Evolutionary conservation across 2,329 filamentous ascomycete genomes (phyloP).

Genomic region (Pyrenochaeta sp.): DNA sequence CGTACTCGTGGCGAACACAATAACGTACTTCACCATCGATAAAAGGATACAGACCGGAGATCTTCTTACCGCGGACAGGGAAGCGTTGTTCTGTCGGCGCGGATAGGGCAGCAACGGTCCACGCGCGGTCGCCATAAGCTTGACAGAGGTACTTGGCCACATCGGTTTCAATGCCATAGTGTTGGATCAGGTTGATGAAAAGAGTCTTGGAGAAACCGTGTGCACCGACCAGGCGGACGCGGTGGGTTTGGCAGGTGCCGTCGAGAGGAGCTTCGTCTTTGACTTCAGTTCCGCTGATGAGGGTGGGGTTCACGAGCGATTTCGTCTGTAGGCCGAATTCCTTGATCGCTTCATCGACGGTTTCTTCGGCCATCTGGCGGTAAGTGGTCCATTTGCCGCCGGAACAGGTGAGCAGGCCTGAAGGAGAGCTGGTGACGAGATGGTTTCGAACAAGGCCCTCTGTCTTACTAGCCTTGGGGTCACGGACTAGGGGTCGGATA

Average conservation of each 20-base stretch:
- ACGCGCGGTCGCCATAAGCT: slow-evolving; percentile 91
- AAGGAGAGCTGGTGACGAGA: slow-evolving; percentile 79
- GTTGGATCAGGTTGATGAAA: slow-evolving; percentile 94
- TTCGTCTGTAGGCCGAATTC: slow-evolving; percentile 70
- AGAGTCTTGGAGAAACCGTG: slow-evolving; percentile 90
- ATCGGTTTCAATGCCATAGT: slow-evolving; percentile 90
- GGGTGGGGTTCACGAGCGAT: slow-evolving; percentile 67
- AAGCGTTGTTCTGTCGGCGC: slow-evolving; percentile 79
- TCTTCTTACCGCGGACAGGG: slow-evolving; percentile 81
- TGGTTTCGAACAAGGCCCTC: slow-evolving; percentile 90
- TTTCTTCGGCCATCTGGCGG: slow-evolving; percentile 91
- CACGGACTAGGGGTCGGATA: slow-evolving; percentile 84
- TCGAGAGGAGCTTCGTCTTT: slow-evolving; percentile 76
- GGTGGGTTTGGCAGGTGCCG: slow-evolving; percentile 83
- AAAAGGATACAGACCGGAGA: slow-evolving; percentile 84
- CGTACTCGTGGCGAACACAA: slow-evolving; percentile 87
- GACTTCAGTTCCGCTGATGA: slow-evolving; percentile 75
- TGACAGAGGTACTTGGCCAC: slow-evolving; percentile 88
- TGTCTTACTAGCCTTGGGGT: slow-evolving; percentile 85
- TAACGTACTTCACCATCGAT: slow-evolving; percentile 92
- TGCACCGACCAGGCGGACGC: slow-evolving; percentile 80
- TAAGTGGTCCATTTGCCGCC: slow-evolving; percentile 95
- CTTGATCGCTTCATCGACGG: slow-evolving; percentile 80
- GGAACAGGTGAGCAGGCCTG: slow-evolving; percentile 83
- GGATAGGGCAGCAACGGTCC: slow-evolving; percentile 86